phyloP scores from a whole-genome alignment of 352 stramenopile genomes.

The Globisporangium megalacanthum region DNA sequence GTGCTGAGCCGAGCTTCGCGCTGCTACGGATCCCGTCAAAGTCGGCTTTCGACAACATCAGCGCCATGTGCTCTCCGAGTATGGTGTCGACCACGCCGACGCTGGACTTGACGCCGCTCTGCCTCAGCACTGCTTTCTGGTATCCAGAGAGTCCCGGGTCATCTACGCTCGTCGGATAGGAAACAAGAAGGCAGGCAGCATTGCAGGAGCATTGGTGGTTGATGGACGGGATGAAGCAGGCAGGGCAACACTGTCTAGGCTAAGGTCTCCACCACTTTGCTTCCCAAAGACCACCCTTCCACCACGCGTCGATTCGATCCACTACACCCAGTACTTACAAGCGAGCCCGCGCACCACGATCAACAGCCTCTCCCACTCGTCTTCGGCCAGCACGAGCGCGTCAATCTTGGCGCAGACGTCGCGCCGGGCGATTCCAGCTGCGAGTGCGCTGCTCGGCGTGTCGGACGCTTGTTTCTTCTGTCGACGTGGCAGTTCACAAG shows the following conservation, averaged over 20 bases:
- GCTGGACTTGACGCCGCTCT: slow-evolving; percentile 13
- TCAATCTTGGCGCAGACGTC: background rate
- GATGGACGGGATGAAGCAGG: no score
- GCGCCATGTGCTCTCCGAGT: slow-evolving; percentile 19
- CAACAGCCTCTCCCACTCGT: slow-evolving; percentile 16
- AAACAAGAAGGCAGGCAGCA: background rate
- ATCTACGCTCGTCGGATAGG: background rate
- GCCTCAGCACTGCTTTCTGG: slow-evolving; percentile 23
- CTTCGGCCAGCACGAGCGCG: slow-evolving; percentile 15
- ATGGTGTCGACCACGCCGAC: slow-evolving; percentile 35
- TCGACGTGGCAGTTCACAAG: background rate
- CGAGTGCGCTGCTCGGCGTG: slow-evolving; percentile 4
- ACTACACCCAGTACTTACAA: slow-evolving; percentile 11
- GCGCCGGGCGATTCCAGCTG: slow-evolving; percentile 7
- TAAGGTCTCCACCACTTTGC: slow-evolving; percentile 10
- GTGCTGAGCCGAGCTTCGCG: background rate
- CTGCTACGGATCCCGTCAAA: slow-evolving; percentile 20
- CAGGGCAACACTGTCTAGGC: no score
- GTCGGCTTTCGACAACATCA: slow-evolving; percentile 44
- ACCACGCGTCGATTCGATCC: background rate
- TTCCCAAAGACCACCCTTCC: no score
- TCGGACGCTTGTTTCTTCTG: slow-evolving; percentile 3
- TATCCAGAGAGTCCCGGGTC: slow-evolving; percentile 17
- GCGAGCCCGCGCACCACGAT: slow-evolving; percentile 13
- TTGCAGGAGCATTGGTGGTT: no score